phyloP scores from a whole-genome alignment of 1,284 basidiomycete genomes.

The Malassezia psittaci region DNA sequence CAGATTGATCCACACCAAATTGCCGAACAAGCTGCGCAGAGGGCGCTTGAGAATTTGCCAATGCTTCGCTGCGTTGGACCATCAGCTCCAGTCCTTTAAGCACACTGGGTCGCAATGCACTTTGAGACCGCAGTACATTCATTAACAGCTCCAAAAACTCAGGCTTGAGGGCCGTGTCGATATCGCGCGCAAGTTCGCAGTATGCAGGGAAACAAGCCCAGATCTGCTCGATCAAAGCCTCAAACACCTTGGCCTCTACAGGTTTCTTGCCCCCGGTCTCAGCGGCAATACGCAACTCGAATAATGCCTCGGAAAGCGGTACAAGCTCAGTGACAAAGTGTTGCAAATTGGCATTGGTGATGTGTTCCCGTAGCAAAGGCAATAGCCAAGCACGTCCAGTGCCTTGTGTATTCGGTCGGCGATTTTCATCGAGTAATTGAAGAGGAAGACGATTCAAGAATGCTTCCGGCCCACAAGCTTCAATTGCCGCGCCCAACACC shows the following conservation, averaged over 20 bases:
- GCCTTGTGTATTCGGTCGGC: slow-evolving; percentile 45
- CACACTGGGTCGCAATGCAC: slow-evolving; percentile 68
- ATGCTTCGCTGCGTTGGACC: slow-evolving; percentile 62
- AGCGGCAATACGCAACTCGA: slow-evolving; percentile 55
- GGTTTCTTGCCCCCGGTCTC: slow-evolving; percentile 59
- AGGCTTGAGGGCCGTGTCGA: slow-evolving; percentile 47
- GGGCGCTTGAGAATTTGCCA: slow-evolving; percentile 51
- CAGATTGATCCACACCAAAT: slow-evolving; percentile 55
- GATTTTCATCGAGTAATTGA: slow-evolving; percentile 54
- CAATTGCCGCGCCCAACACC: slow-evolving; percentile 70
- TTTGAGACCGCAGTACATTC: slow-evolving; percentile 78
- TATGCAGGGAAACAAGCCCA: slow-evolving; percentile 63
- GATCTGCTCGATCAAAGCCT: slow-evolving; percentile 78
- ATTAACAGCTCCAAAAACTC: slow-evolving; percentile 59
- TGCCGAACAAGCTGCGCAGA: slow-evolving; percentile 51
- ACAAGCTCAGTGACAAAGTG: slow-evolving; percentile 87
- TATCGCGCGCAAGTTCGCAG: slow-evolving; percentile 73
- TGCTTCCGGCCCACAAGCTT: slow-evolving; percentile 71
- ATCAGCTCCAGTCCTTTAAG: slow-evolving; percentile 70
- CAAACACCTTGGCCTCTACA: slow-evolving; percentile 85
- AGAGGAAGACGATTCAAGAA: slow-evolving; percentile 70
- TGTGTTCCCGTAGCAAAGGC: slow-evolving; percentile 68
- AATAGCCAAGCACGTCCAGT: slow-evolving; percentile 75
- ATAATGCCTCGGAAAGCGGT: slow-evolving; percentile 84
- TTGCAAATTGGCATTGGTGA: slow-evolving; percentile 66